Evolutionary conservation across 371 early-diverging fungal species (phyloP).

Genomic region (Coemansia sp.): DNA sequence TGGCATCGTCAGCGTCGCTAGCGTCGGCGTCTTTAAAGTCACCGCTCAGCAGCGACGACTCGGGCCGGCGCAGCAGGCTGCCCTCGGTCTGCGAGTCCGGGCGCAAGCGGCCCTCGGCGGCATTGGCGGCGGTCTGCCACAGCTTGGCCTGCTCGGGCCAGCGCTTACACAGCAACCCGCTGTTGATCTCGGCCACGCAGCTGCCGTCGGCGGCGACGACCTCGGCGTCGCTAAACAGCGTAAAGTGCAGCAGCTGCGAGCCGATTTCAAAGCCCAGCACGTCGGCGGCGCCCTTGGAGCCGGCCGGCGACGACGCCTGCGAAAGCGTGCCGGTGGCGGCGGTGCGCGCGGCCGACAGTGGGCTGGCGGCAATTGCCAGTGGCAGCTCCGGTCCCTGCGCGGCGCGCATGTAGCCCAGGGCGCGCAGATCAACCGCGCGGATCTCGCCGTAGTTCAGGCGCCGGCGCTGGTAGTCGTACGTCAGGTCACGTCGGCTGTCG

Average conservation of each 20-base stretch:
- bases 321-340: constrained; percentile 21
- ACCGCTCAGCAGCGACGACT: constrained; percentile 45
- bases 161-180: constrained; percentile 60
- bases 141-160: constrained; percentile 67
- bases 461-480: constrained; percentile 75
- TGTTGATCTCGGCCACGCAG: constrained; percentile 64
- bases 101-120: neutral
- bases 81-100: constrained; percentile 14
- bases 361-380: constrained; percentile 55
- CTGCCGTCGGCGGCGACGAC: constrained; percentile 60
- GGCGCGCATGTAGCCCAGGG: constrained; percentile 58
- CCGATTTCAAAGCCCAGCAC: constrained; percentile 57
- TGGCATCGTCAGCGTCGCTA: neutral
- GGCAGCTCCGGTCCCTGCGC: constrained; percentile 53
- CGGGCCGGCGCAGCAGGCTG: constrained; percentile 10
- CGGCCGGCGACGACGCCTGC: constrained; percentile 28
- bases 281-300: neutral
- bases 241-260: constrained; percentile 63
- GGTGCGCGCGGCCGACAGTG: constrained; percentile 25
- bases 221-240: constrained; percentile 68
- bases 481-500: constrained; percentile 64
- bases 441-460: constrained; percentile 76
- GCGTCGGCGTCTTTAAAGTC: constrained; percentile 17
- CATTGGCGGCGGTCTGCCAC: constrained; percentile 38
- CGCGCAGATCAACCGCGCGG: constrained; percentile 68